phyloP scores from a whole-genome alignment of 345 rosid genomes.

The Abelmoschus esculentus region DNA sequence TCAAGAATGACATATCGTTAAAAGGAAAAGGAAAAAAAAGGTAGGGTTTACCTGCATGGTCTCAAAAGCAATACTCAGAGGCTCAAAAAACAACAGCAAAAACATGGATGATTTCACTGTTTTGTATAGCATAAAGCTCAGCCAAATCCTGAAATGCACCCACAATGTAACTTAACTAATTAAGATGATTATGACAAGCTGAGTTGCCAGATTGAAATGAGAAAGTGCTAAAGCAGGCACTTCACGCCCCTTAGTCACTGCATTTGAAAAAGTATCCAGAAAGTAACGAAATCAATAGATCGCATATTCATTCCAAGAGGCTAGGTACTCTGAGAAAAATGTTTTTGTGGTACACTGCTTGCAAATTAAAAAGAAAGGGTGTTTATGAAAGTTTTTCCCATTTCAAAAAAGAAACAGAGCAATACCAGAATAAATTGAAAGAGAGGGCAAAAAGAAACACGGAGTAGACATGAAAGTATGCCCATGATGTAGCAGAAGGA shows the following conservation, averaged over 20 bases:
- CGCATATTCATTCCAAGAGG: not conserved
- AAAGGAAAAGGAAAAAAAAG: not conserved
- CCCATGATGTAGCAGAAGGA: constrained; percentile 84
- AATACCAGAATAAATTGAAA: constrained; percentile 73
- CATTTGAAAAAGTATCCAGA: too few relatives aligned
- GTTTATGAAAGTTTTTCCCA: not conserved
- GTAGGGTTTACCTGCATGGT: constrained; percentile 7
- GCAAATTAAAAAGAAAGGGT: not conserved
- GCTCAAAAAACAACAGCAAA: constrained; percentile 13
- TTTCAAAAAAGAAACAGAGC: constrained; percentile 16
- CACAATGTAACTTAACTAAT: not conserved
- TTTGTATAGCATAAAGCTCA: constrained; percentile 1
- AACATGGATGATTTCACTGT: constrained; percentile 6
- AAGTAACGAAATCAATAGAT: not conserved
- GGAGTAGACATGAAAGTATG: constrained; percentile 82
- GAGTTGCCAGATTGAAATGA: not conserved
- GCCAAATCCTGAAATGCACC: constrained; percentile 4
- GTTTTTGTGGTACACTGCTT: not conserved
- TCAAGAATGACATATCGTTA: not conserved
- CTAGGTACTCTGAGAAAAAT: not conserved
- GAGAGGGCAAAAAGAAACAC: constrained; percentile 66
- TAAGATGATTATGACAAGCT: not conserved
- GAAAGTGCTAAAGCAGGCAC: not conserved
- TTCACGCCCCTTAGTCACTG: not conserved
- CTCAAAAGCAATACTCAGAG: constrained; percentile 16